Percentiles rank a stretch among this genome's conserved stretches.
Conservation (phyloP, 2,329 filamentous ascomycete genomes). For the Exophiala aquamarina region DNA sequence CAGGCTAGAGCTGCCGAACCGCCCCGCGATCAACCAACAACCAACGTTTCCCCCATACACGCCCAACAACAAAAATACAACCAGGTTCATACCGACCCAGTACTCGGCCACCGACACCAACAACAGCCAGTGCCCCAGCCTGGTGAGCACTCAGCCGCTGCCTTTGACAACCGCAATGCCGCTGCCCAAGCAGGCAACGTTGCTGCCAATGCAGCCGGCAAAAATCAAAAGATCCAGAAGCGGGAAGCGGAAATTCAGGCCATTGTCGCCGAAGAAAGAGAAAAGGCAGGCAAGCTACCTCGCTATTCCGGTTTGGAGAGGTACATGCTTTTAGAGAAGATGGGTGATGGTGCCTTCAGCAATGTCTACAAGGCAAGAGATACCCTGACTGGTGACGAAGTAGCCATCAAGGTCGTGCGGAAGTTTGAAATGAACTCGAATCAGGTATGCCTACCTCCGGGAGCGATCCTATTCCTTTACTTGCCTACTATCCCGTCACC, state of each 20-base stretch:
- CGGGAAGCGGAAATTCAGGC: slow-evolving; percentile 70
- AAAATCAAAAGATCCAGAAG: slow-evolving; percentile 56
- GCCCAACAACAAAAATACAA: slow-evolving; percentile 61
- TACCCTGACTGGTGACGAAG: slow-evolving; percentile 65
- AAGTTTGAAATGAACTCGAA: slow-evolving; percentile 99
- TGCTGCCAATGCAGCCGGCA: slow-evolving; percentile 63
- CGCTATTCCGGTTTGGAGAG: slow-evolving; percentile 80
- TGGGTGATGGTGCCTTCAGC: slow-evolving; percentile 98
- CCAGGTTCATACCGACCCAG: slow-evolving; percentile 58
- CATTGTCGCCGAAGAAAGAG: slow-evolving; percentile 88
- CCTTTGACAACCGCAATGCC: slow-evolving; percentile 61
- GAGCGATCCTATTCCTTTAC: slow-evolving; percentile 18
- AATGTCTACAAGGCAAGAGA: slow-evolving; percentile 94
- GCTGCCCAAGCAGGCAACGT: slow-evolving; percentile 67
- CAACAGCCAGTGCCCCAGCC: slow-evolving; percentile 38
- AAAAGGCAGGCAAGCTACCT: slow-evolving; percentile 80
- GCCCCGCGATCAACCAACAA: slow-evolving; percentile 61
- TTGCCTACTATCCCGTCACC: background rate
- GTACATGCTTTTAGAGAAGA: slow-evolving; percentile 89
- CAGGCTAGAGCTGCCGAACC: slow-evolving; percentile 73
- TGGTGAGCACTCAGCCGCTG: slow-evolving; percentile 63
- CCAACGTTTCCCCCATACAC: slow-evolving; percentile 63
- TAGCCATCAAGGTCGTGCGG: slow-evolving; percentile 97
- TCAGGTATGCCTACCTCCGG: slow-evolving; percentile 70
- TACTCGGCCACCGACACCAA: slow-evolving; percentile 58